Conservation (phyloP, 345 rosid genomes). For the Gossypium turneri region DNA sequence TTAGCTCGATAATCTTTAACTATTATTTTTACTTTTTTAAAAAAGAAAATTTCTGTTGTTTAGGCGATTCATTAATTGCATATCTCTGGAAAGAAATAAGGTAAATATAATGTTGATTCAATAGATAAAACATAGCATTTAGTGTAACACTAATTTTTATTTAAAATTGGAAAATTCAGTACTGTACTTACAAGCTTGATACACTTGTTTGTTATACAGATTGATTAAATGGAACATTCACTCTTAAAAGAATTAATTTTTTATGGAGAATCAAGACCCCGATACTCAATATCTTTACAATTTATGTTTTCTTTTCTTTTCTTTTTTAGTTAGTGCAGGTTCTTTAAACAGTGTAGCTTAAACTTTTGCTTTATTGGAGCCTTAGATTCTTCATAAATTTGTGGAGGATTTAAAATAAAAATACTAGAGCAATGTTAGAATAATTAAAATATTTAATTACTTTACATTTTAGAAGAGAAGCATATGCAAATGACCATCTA, state of each 20-base stretch:
- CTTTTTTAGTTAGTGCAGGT: too few species aligned
- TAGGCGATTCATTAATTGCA: not conserved
- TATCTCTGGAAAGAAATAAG: not conserved
- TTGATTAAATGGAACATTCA: not conserved
- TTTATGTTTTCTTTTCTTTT: conserved; percentile 22
- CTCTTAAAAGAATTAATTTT: not conserved
- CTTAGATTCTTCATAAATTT: conserved; percentile 61
- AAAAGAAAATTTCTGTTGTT: not conserved
- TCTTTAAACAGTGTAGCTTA: too few species aligned
- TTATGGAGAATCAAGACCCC: not conserved
- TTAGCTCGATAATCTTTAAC: not conserved
- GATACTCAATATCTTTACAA: not conserved
- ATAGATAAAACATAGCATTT: not conserved
- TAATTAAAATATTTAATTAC: not conserved
- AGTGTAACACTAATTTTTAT: not conserved
- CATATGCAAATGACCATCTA: not conserved
- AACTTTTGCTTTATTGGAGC: conserved; percentile 24
- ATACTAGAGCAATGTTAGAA: not conserved
- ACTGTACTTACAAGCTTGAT: conserved; percentile 13
- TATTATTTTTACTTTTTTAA: not conserved
- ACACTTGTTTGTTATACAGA: not conserved
- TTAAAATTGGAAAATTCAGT: not conserved
- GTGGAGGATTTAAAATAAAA: conserved; percentile 16
- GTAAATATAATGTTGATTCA: not conserved
- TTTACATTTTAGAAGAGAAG: not conserved